Percentiles rank a stretch among this genome's conserved stretches.
These are phyloP conservation scores for Aquilaria yunnanensis DNA, from an alignment of 345 rosid genomes.

Conservation along the genomic window DNA sequence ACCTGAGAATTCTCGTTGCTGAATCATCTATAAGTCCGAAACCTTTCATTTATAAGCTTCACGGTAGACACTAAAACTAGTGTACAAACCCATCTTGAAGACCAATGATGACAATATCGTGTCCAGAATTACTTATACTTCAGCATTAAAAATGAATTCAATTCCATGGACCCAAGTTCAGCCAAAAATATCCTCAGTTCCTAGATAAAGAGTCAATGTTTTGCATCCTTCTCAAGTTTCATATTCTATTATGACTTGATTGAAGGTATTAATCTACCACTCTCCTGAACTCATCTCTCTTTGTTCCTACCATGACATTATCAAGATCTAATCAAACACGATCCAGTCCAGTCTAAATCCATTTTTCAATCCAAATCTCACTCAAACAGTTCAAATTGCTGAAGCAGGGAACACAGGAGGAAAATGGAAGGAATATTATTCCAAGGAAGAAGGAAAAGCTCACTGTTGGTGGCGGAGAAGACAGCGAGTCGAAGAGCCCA, in stretches of 20 bases:
- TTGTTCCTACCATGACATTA: conserved; percentile 7
- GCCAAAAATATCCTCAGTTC: no score
- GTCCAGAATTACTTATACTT: no score
- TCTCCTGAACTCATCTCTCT: conserved; percentile 1
- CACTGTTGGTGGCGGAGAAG: conserved; percentile 74
- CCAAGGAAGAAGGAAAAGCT: conserved; percentile 7
- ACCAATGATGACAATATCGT: no score
- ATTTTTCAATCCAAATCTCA: neutral
- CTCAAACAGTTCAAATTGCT: neutral
- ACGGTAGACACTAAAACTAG: no score
- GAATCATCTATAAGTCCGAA: neutral
- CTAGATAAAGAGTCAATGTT: no score
- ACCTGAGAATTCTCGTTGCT: conserved; percentile 1
- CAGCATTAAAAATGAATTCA: no score
- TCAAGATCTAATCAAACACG: conserved; percentile 10
- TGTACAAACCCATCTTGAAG: no score
- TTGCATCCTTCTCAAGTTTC: conserved; percentile 11
- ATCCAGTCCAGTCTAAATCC: neutral
- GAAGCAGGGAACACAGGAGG: conserved; percentile 4
- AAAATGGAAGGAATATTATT: neutral
- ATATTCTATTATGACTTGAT: neutral
- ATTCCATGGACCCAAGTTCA: no score
- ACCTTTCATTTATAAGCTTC: neutral
- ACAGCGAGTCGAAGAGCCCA: conserved; percentile 91
- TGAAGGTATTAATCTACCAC: conserved; percentile 4